Base-by-base conservation (phyloP, 164 flowering plant genomes). In the Akebia trifoliata region DNA sequence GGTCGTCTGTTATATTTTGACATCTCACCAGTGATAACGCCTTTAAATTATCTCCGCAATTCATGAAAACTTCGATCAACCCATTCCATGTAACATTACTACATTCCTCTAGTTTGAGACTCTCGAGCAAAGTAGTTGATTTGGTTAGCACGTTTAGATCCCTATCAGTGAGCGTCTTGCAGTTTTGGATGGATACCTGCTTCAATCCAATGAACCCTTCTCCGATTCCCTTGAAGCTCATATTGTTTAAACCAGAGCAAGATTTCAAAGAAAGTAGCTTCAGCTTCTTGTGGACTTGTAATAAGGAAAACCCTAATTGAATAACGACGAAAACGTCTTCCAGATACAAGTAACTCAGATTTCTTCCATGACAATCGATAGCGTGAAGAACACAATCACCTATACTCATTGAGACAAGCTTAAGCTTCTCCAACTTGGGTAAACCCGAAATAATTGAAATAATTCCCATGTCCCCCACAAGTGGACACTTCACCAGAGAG, bases 291-390 rank as follows among this genome's bases (percentile, higher is more conserved):
- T n/a, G n/a, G n/a, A n/a, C n/a, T n/a, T n/a, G n/a, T n/a, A n/a
- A n/a, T n/a, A n/a, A n/a, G n/a, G n/a, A n/a, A n/a, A n/a, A 82
- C 84, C 85, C 85, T 72, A 54, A 75, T 81, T 87, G 89, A 84
- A 65, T 82, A 82, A 9, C 91, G 87, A 61, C 69, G 75, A 66
- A 81, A 83, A 50, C 73, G 68, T 37, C 77, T 67, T 68, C 42
- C 64, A 76, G n/a, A 84, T 82, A 39, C 39, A 3, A 90, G 78
- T n/a, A 59, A 54, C 25, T 81, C 73, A 51, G 79, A n/a, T 82
- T 78, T 40, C 80, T 52, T 18, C 97, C 96, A 60, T 87, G 86
- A 60, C 82, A 89, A n/a, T 96, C 97, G 48, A 87, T 55, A 22
- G 82, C 82, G 45, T 93, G 91, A 38, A 87, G 85, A 35, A 90